Base-by-base conservation (phyloP, 169 alveolate genomes). In the Eimeria acervulina region DNA sequence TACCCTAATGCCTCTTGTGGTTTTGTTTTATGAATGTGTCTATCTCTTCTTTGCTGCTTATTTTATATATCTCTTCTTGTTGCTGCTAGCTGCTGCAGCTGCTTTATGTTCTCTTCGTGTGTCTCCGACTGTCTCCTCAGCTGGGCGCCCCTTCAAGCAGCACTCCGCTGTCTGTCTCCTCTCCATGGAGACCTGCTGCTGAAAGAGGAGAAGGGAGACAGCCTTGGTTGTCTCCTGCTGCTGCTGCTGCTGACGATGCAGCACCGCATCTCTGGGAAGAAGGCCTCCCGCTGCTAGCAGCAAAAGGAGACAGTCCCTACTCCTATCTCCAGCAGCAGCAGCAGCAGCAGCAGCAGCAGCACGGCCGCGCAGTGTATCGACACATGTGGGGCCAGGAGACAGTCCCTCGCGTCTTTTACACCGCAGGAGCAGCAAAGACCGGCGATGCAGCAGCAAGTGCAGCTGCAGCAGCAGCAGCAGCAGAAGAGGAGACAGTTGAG, bases 261-360 rank as follows among this genome's bases (percentile, higher is more conserved):
- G 85, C 85, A 74, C 61, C 87, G 12, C 61, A 40, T 33, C 63
- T 47, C 40, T 40, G 36, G 47, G 38, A 59, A 13, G 61, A 23
- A 76, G 87, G 55, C 83, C 44, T 13, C 44, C 10, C 19, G 5
- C 66, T 55, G n/a, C 66, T 55, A 19, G 42, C 80, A 68, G 42
- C 80, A 68, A 42, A 68, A 68, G 80, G 44, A 68, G 80, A n/a
- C 17, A 68, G 80, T n/a, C 80, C 42, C 40, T 68, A 7, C 44
- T n/a, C 40, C 17, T n/a, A 68, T 17, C 80, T 68, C 33, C 44
- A 33, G 23, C 44, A 68, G 80, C 80, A 68, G 40, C 80, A 68
- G 80, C 44, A 26, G 80, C 80, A 28, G 80, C 80, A 68, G 80
- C 80, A 68, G 80, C 80, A 68, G 80, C 80, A 68, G 78, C 78